These are phyloP conservation scores for Lachancea fermentati DNA, from an alignment of 805 yeast genomes.

Conservation along the genomic window DNA sequence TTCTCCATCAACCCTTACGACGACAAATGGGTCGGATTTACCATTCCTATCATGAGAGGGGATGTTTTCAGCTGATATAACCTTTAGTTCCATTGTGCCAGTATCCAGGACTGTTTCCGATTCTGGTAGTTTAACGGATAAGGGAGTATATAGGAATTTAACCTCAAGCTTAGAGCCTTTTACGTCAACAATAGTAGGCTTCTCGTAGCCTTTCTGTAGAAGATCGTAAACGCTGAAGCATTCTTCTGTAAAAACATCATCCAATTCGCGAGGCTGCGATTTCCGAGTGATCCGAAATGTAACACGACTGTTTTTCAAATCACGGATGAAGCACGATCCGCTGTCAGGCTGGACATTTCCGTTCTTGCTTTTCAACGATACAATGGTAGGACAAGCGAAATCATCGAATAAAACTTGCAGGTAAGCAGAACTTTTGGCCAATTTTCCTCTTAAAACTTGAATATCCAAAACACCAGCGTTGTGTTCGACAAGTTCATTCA, in stretches of 20 bases:
- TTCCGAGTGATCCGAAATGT: constrained; percentile 53
- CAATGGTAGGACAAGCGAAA: constrained; percentile 50
- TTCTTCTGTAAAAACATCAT: constrained; percentile 48
- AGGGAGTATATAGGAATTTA: constrained; percentile 57
- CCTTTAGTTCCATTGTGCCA: constrained; percentile 52
- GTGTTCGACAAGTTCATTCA: constrained; percentile 44
- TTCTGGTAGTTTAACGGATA: constrained; percentile 46
- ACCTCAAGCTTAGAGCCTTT: constrained; percentile 39
- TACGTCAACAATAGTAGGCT: constrained; percentile 43
- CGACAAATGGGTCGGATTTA: constrained; percentile 66
- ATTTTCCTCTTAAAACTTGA: constrained; percentile 45
- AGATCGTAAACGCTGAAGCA: constrained; percentile 47
- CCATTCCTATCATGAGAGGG: constrained; percentile 65
- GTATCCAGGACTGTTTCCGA: constrained; percentile 64
- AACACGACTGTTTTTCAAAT: constrained; percentile 54
- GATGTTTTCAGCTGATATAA: constrained; percentile 51
- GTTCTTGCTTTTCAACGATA: constrained; percentile 44
- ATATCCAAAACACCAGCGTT: constrained; percentile 61
- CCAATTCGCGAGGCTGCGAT: constrained; percentile 40
- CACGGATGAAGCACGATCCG: constrained; percentile 63
- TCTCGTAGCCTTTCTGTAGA: constrained; percentile 42
- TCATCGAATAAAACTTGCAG: constrained; percentile 66
- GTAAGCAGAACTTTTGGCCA: constrained; percentile 43
- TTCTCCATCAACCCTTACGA: constrained; percentile 47
- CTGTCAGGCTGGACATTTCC: constrained; percentile 41